phyloP scores from a whole-genome alignment of 306 rosid genomes.

The Dryas octopetala region DNA sequence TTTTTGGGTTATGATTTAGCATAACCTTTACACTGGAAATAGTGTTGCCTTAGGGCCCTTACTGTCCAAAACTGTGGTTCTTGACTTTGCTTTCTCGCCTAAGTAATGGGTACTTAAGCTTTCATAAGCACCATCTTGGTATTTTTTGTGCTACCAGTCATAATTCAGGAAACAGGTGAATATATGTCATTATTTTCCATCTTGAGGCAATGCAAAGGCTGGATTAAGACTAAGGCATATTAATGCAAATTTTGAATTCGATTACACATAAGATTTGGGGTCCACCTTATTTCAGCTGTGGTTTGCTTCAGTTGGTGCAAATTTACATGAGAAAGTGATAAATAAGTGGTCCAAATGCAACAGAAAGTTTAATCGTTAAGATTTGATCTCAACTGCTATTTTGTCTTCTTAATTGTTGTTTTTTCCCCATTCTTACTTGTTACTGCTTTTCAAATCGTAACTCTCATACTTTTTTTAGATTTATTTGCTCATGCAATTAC shows the following conservation, averaged over 20 bases:
- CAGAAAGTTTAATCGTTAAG: background rate
- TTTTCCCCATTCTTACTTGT: too few species aligned
- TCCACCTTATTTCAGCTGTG: background rate
- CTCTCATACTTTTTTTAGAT: too few species aligned
- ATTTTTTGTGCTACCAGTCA: background rate
- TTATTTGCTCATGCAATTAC: too few species aligned
- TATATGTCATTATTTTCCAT: background rate
- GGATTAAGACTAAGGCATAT: background rate
- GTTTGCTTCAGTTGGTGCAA: background rate
- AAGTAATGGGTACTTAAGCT: background rate
- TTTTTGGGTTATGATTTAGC: background rate
- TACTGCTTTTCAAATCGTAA: too few species aligned
- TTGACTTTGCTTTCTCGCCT: background rate
- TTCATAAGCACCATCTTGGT: background rate
- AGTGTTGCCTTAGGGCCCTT: background rate
- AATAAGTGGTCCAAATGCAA: too few species aligned
- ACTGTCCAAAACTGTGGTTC: background rate
- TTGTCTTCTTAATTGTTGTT: too few species aligned
- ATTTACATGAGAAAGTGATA: background rate
- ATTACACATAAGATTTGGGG: background rate
- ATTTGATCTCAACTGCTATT: too few species aligned
- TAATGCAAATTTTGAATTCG: background rate
- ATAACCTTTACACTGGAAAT: background rate
- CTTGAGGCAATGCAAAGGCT: background rate
- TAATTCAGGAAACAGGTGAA: background rate